A percentile compares a stretch with the other conserved stretches of the same genome.
Evolutionary conservation across 768 basidiomycete genomes (phyloP).

Genomic region (Suillus spraguei): DNA sequence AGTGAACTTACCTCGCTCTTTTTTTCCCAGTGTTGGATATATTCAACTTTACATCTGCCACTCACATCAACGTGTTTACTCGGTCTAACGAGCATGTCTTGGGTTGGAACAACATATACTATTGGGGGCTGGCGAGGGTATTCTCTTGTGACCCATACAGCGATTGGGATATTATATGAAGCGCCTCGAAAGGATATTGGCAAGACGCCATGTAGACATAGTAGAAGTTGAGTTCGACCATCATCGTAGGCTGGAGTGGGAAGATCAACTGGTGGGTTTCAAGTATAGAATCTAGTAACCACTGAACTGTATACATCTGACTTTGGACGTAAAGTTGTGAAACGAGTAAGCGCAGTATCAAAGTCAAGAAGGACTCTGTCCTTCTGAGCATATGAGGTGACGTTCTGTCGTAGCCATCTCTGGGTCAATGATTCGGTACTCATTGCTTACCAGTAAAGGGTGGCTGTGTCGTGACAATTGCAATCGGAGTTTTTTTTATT

Average conservation of each 20-base stretch:
- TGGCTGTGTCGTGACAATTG: neutral
- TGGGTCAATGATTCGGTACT: conserved; percentile 41
- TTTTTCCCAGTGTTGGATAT: conserved; percentile 74
- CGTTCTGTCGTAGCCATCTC: conserved; percentile 69
- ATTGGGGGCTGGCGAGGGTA: conserved; percentile 86
- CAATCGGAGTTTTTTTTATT: neutral
- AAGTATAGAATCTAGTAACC: conserved; percentile 15
- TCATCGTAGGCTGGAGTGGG: conserved; percentile 80
- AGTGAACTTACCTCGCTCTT: conserved; percentile 74
- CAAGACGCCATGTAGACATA: conserved; percentile 89
- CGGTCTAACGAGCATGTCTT: conserved; percentile 85
- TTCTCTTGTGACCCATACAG: conserved; percentile 83
- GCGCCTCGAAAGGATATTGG: conserved; percentile 78
- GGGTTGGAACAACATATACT: conserved; percentile 89
- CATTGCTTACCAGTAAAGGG: conserved; percentile 17
- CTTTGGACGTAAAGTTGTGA: conserved; percentile 68
- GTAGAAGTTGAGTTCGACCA: conserved; percentile 88
- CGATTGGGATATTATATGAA: conserved; percentile 92
- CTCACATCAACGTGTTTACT: conserved; percentile 78
- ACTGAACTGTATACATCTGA: conserved; percentile 76
- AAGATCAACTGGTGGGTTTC: conserved; percentile 16
- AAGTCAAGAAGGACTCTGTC: conserved; percentile 68
- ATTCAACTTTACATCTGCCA: conserved; percentile 70
- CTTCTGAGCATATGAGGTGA: conserved; percentile 53
- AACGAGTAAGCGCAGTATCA: conserved; percentile 56